Conservation (phyloP, 495 filamentous ascomycete species). For the Penicillium coffeae region DNA sequence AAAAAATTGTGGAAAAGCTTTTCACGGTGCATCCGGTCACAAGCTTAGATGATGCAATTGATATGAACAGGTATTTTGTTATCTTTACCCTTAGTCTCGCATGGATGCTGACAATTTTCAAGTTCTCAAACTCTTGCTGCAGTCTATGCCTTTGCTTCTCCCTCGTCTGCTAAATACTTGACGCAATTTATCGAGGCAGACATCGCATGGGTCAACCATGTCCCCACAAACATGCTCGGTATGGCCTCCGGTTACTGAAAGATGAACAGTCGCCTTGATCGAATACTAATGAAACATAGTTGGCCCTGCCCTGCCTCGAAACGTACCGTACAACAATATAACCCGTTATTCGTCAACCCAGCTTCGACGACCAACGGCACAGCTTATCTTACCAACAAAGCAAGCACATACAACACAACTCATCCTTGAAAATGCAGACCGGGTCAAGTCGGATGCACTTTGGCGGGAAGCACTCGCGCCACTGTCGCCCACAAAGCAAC, state of each 20-base stretch:
- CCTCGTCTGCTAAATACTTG: constrained; percentile 48
- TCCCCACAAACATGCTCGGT: constrained; percentile 44
- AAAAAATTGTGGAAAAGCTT: constrained; percentile 30
- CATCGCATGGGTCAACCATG: constrained; percentile 48
- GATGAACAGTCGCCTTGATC: not conserved
- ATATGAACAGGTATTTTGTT: constrained; percentile 25
- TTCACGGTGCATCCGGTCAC: constrained; percentile 35
- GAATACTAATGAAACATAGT: constrained; percentile 15
- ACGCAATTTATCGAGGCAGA: constrained; percentile 46
- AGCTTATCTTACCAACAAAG: constrained; percentile 23
- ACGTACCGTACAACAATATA: constrained; percentile 15
- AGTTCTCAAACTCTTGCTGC: constrained; percentile 36
- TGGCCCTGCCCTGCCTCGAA: constrained; percentile 37
- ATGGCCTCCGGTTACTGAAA: not conserved
- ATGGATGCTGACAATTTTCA: not conserved
- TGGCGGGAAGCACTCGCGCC: constrained; percentile 29
- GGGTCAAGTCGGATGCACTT: constrained; percentile 13
- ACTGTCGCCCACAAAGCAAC: constrained; percentile 36
- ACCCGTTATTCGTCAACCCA: constrained; percentile 35
- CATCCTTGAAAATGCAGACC: constrained; percentile 15
- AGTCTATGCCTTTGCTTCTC: constrained; percentile 47
- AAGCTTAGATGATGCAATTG: constrained; percentile 46
- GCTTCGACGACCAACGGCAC: constrained; percentile 41
- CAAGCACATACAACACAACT: constrained; percentile 8
- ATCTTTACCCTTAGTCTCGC: not conserved